phyloP scores from a whole-genome alignment of 768 basidiomycete species.

The Podaxis rugospora region DNA sequence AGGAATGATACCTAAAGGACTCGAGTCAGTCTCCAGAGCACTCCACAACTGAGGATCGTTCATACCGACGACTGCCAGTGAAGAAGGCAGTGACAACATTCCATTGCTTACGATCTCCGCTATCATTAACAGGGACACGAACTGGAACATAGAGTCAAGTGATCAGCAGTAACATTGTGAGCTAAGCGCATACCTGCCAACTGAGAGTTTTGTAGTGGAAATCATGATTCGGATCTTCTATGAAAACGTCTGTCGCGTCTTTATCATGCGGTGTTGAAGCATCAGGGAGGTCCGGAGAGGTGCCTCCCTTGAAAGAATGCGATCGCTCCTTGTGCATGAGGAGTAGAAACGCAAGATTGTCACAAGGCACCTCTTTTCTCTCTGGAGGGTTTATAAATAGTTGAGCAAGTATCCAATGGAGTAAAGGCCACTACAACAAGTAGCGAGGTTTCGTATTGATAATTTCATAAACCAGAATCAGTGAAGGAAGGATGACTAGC shows the following conservation, averaged over 20 bases:
- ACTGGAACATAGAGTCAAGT: conserved; percentile 22
- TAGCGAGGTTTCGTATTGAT: no score
- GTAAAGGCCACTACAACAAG: no score
- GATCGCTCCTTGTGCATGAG: background rate
- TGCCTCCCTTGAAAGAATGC: background rate
- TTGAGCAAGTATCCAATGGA: no score
- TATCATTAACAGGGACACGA: conserved; percentile 48
- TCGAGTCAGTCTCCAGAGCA: background rate
- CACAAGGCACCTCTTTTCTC: background rate
- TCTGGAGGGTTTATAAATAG: background rate
- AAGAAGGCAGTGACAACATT: conserved; percentile 48
- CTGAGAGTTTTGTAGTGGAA: conserved; percentile 50
- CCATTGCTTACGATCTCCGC: conserved; percentile 56
- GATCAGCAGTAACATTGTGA: background rate
- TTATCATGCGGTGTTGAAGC: background rate
- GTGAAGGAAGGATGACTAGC: no score
- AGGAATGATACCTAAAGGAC: conserved; percentile 43
- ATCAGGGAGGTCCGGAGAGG: background rate
- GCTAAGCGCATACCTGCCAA: conserved; percentile 35
- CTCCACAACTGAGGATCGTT: background rate
- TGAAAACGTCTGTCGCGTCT: conserved; percentile 35
- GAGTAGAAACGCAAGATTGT: background rate
- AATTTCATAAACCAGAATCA: no score
- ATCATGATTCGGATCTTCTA: conserved; percentile 36
- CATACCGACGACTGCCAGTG: conserved; percentile 48